Evolutionary conservation across 768 basidiomycete genomes (phyloP), one percentile per base, ranked within the genome.

Genomic region (Xerocomus spinulosus): DNA sequence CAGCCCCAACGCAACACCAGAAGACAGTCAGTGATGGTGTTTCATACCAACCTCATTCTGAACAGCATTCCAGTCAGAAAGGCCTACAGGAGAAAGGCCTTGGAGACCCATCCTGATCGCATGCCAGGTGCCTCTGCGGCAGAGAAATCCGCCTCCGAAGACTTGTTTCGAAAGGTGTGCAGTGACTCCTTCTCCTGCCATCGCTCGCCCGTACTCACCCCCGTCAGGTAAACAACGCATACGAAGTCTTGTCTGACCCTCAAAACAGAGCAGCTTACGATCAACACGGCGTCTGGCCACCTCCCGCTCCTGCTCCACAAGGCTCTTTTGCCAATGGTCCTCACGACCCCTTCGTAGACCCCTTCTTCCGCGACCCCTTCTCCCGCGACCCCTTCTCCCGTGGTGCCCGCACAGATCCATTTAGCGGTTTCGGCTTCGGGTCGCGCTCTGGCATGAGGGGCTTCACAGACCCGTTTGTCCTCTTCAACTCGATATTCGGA

Each of bases 71-170:
- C 52, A 90, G 87, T 90, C 53, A 79, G 85, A 51, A 86, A 77
- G 56, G 87, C 87, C n/a, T 90, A 90, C 73, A 82, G 77, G 64
- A 80, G 73, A 67, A 76, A 70, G 59, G 87, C 87, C 3, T 60
- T 90, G 23, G 71, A 80, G 48, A 90, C 85, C 3, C 87, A 90
- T 61, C 87, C 87, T 5, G 87, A 90, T 59, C 73, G 87, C 36
- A 71, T 86, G 2, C 75, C 78, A 33, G 73, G 73, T 14, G 73
- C 75, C n/a, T 77, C 81, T 23, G 54, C 72, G 12, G 75, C 73
- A 8, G 76, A 87, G n/a, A 88, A 82, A 60, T 60, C 73, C 8
- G 51, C 58, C 0, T 76, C 84, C 5, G 84, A 82, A 58, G 87
- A 88, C 46, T 66, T 77, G 46, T 78, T 78, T 49, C 68, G 74